Base-by-base conservation (phyloP, 129 eudicot species). In the Flaveria bidentis region DNA sequence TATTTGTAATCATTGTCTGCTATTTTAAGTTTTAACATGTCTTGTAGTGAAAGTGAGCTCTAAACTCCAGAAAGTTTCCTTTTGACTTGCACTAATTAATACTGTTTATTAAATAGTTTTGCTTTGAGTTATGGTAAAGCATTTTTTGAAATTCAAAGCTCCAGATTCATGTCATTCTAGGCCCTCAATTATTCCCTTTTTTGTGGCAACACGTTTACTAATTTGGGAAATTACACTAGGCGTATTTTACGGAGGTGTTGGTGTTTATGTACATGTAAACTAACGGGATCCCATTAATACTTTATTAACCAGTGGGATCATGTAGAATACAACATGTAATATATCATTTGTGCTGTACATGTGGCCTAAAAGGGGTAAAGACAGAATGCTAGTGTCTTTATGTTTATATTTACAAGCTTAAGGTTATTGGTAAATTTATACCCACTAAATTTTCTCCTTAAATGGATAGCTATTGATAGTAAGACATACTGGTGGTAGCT, bases 21-120 rank as follows among this genome's bases (percentile, higher is more conserved):
- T 82, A 45, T 76, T 75, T 71, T 16, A 82, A 66, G 72, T 70
- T 60, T 66, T 72, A 61, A 64, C 76, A 77, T 46, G 82, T 22
- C 82, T 72, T 82, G 76, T 58, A 72, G 76, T 82, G 61, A 82
- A 82, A 77, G 76, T 77, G 82, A 77, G 76, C 82, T 77, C 78
- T 72, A 65, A 82, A 77, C 75, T 82, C 82, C 82, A 82, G 53
- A 82, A 77, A 74, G 51, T 66, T 77, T 69, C 75, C 82, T 80
- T 77, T 82, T 77, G 86, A 82, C 86, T 76, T 76, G 11, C 14
- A 63, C 69, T 67, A 51, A 64, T 77, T 26, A 53, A 60, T 70
- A 49, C 55, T 66, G 42, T 71, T 42, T 76, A 45, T 69, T 49
- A 10, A 42, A 13, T 63, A 5, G 16, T 63, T 71, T 52, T 76